phyloP scores from a whole-genome alignment of 306 rosid species.

The Amphicarpaea edgeworthii region DNA sequence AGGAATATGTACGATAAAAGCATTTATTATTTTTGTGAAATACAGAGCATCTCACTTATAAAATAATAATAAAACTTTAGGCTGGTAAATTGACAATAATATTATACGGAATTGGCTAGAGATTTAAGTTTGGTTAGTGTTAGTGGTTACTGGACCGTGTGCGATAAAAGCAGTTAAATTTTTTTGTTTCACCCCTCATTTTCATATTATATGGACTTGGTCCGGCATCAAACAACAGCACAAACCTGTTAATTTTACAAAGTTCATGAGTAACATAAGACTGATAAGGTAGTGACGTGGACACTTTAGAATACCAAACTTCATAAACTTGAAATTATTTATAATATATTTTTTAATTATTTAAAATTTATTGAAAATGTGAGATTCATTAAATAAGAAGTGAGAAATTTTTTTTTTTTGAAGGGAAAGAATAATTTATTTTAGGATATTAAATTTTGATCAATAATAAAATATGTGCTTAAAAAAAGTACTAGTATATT shows the following conservation, averaged over 20 bases:
- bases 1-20: not conserved
- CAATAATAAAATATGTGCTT: not conserved
- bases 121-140: conserved; percentile 1
- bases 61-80: not conserved
- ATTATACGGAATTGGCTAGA: not conserved
- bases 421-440: too few relatives aligned
- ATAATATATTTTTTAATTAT: too few relatives aligned
- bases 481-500: not conserved
- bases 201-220: conserved; percentile 13
- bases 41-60: not conserved
- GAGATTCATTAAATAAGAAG: not conserved
- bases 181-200: not conserved
- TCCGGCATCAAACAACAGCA: conserved; percentile 18
- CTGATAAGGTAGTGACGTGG: not conserved
- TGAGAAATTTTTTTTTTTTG: too few relatives aligned
- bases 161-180: not conserved
- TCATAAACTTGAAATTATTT: too few relatives aligned
- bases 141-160: conserved; percentile 13
- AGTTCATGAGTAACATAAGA: not conserved
- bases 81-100: not conserved
- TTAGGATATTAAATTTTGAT: not conserved
- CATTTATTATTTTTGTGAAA: not conserved
- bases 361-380: too few relatives aligned
- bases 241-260: not conserved
- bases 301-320: too few relatives aligned